These are phyloP conservation scores for Colletotrichum musicola DNA, from an alignment of 2,329 filamentous ascomycete species.

Conservation along the genomic window DNA sequence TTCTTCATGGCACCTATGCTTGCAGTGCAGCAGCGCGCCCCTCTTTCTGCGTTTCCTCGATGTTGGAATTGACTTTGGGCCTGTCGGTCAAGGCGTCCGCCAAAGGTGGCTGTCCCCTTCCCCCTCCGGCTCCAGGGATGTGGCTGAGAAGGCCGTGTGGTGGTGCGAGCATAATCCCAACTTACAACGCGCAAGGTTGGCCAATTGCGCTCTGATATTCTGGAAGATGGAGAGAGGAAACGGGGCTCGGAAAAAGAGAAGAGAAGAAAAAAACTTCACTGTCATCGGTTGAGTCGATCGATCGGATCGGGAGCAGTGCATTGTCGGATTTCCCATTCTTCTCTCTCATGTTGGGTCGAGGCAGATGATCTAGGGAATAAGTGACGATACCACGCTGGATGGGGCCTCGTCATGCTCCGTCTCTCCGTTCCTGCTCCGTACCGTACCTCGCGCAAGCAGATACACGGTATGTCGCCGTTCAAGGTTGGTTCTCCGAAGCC, in stretches of 20 bases:
- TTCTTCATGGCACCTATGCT: background rate
- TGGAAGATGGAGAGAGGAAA: slow-evolving; percentile 23
- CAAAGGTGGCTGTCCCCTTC: slow-evolving; percentile 31
- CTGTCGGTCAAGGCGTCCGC: slow-evolving; percentile 19
- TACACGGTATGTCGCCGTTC: background rate
- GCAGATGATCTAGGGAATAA: slow-evolving; percentile 32
- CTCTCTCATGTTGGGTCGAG: slow-evolving; percentile 4
- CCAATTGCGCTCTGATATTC: slow-evolving; percentile 32
- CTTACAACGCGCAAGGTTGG: slow-evolving; percentile 30
- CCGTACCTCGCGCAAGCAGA: background rate
- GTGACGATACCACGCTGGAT: slow-evolving; percentile 33
- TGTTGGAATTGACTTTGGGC: slow-evolving; percentile 36
- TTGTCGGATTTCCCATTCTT: slow-evolving; percentile 10
- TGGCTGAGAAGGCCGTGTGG: slow-evolving; percentile 33
- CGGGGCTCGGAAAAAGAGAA: slow-evolving; percentile 10
- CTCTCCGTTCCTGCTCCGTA: background rate
- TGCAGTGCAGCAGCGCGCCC: background rate
- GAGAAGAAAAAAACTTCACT: background rate
- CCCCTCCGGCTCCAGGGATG: slow-evolving; percentile 23
- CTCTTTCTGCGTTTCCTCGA: slow-evolving; percentile 10
- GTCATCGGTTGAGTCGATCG: slow-evolving; percentile 17
- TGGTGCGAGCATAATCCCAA: slow-evolving; percentile 37
- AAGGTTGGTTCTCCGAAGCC: slow-evolving; percentile 3
- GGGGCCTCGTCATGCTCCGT: slow-evolving; percentile 29
- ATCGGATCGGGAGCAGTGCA: slow-evolving; percentile 31